phyloP scores from a whole-genome alignment of 495 filamentous ascomycete species.

The Melanomma pulvis-pyrius region DNA sequence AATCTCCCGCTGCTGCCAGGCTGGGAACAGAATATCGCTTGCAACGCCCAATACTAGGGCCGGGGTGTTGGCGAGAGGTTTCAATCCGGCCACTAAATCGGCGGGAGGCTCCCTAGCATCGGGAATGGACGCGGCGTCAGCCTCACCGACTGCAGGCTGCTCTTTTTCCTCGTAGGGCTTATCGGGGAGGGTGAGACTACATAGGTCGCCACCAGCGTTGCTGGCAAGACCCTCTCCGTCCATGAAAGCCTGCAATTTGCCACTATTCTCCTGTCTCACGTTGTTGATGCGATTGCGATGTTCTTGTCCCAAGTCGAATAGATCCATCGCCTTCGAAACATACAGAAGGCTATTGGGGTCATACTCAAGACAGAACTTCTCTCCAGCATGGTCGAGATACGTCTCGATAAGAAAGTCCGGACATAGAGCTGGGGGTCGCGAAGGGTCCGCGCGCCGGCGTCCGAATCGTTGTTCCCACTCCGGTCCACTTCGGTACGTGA shows the following conservation, averaged over 20 bases:
- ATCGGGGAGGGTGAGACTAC: conserved; percentile 83
- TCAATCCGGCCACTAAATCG: conserved; percentile 78
- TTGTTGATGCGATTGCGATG: conserved; percentile 59
- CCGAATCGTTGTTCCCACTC: conserved; percentile 98
- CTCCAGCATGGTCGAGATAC: conserved; percentile 96
- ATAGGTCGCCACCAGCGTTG: conserved; percentile 53
- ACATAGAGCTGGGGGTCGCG: conserved; percentile 85
- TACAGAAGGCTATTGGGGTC: conserved; percentile 96
- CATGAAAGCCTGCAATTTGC: conserved; percentile 48
- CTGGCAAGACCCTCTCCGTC: conserved; percentile 38
- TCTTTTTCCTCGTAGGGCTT: conserved; percentile 82
- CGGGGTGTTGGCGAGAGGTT: conserved; percentile 69
- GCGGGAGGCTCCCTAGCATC: conserved; percentile 56
- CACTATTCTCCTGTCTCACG: conserved; percentile 54
- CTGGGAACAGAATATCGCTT: conserved; percentile 95
- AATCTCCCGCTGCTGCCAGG: conserved; percentile 97
- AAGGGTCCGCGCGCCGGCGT: conserved; percentile 80
- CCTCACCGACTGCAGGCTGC: conserved; percentile 31
- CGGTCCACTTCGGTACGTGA: conserved; percentile 94
- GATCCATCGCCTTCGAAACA: conserved; percentile 97
- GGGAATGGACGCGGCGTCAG: conserved; percentile 28
- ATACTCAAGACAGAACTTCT: conserved; percentile 99
- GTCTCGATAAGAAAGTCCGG: conserved; percentile 98
- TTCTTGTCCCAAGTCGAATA: conserved; percentile 84
- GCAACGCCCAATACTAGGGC: conserved; percentile 91